Evolutionary conservation across 1,284 basidiomycete genomes (phyloP), one percentile per base, ranked within the genome.

Genomic region (Boletus hoseneyae): DNA sequence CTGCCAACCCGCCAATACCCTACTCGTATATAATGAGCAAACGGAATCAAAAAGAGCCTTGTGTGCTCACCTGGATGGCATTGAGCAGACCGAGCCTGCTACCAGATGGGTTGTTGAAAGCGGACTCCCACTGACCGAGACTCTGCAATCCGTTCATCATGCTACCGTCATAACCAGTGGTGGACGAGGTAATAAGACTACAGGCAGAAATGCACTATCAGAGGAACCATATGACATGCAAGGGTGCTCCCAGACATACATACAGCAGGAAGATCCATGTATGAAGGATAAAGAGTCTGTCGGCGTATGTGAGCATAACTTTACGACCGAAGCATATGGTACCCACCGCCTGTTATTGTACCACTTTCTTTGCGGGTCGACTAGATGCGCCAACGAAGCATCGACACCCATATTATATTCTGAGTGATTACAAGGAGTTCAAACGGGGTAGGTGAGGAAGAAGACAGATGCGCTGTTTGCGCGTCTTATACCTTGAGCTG

Each of bases 81-180:
- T 87, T 89, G 46, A 90, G 74, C 35, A 90, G 68, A 64, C 87
- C 87, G 23, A 89, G 74, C 56, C 71, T 82, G 13, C 74, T 70
- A 35, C 77, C 76, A 6, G 70, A 66, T 3, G 86, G 86, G 39
- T 71, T 35, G 47, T 72, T 56, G 65, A 88, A 88, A 61, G 80
- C 82, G 8, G 55, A 47, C 39, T 73, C 65, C 85, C 86, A 89
- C 53, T 82, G 79, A 25, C 58, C 50, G 54, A 87, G 72, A 41
- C 77, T 79, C 63, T 88, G 86, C 38, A 89, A 73, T 62, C 83
- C 83, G 65, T 87, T 88, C 85, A 87, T 85, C 78, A 87, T 80
- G 66, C 77, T 80, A 52, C 83, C 83, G 65, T 89, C 87, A 64
- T 83, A 90, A 49, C 87, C 86, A 64, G 85, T 87, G 45, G 83